phyloP scores from a whole-genome alignment of 176 grass and related monocot species.

The Bonia amplexicaulis region DNA sequence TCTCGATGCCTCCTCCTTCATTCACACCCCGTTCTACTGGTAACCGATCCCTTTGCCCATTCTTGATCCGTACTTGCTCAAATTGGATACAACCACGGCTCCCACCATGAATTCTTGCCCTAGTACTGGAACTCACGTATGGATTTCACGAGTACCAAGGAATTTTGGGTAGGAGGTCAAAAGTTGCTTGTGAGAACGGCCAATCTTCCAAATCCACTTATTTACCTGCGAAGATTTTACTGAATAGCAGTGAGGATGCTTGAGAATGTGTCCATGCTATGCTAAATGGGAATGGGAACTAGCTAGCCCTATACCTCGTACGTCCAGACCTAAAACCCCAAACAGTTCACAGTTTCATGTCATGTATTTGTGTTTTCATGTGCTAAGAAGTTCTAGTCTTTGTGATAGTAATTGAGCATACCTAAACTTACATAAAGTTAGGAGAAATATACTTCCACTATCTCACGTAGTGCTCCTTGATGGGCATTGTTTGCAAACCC shows the following conservation, averaged over 20 bases:
- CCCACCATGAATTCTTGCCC: neutral
- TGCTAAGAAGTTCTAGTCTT: neutral
- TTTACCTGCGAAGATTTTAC: neutral
- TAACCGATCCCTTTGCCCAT: conserved; percentile 15
- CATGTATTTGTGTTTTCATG: neutral
- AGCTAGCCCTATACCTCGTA: neutral
- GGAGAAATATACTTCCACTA: neutral
- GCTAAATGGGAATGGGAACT: neutral
- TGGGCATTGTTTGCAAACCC: neutral
- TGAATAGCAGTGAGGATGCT: neutral
- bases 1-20: conserved; percentile 37
- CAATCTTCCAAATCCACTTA: neutral
- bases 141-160: neutral
- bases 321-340: neutral
- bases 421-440: neutral
- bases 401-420: neutral
- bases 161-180: neutral
- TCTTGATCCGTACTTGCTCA: neutral
- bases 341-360: neutral
- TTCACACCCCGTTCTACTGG: conserved; percentile 74
- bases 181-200: neutral
- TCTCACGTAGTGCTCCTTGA: neutral
- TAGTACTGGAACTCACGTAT: neutral
- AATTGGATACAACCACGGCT: neutral
- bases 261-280: neutral